Evolutionary conservation across 1,284 basidiomycete species (phyloP).

Genomic region (Naganishia cerealis): DNA sequence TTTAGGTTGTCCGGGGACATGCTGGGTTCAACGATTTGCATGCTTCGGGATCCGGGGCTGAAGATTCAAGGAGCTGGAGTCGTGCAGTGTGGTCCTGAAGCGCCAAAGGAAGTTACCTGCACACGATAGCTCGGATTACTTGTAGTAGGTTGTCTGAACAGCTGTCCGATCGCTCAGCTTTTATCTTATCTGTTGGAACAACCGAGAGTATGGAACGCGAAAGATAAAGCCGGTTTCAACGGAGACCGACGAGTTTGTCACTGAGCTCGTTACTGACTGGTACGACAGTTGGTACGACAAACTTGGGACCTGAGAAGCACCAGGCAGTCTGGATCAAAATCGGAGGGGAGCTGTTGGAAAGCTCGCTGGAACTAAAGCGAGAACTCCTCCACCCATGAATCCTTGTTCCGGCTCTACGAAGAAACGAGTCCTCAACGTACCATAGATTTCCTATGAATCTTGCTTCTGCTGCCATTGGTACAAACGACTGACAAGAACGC

Average conservation of each 20-base stretch:
- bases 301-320: no score
- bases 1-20: constrained; percentile 15
- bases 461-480: not conserved
- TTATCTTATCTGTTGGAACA: constrained; percentile 10
- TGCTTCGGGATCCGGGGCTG: not conserved
- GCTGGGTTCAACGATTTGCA: constrained; percentile 18
- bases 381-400: not conserved
- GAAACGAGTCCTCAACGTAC: no score
- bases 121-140: no score
- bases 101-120: no score
- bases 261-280: no score
- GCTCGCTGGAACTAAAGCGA: not conserved
- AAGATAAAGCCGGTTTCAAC: not conserved
- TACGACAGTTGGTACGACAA: no score
- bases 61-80: not conserved
- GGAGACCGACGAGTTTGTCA: not conserved
- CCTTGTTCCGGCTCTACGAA: no score
- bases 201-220: not conserved
- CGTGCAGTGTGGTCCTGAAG: not conserved
- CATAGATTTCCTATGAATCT: no score
- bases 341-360: not conserved
- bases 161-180: constrained; percentile 1
- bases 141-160: not conserved
- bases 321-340: no score
- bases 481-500: not conserved